A percentile compares a stretch with the other conserved stretches of the same genome.
Evolutionary conservation across 176 grass and related monocot species (phyloP).

Genomic region (Olyra latifolia): DNA sequence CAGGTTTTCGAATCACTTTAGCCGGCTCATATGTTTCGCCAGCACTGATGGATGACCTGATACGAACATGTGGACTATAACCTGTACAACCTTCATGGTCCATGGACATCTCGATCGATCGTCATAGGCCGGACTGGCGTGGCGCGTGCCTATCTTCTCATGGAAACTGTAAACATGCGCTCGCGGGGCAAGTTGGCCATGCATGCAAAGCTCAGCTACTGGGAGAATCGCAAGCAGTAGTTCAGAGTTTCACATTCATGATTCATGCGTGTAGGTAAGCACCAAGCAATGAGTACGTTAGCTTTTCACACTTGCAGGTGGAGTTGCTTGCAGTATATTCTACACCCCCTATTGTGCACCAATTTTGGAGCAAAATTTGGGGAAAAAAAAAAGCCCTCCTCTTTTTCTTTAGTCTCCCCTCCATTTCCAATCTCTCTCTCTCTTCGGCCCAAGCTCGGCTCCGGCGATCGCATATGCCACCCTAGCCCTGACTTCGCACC

Average conservation of each 20-base stretch:
- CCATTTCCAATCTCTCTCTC: too few species aligned
- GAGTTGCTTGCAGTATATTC: too few species aligned
- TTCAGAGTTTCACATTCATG: neutral
- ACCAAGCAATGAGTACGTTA: too few species aligned
- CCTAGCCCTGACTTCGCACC: too few species aligned
- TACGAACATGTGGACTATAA: slow-evolving; percentile 20
- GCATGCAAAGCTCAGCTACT: neutral
- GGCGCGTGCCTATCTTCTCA: slow-evolving; percentile 20
- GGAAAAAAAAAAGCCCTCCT: too few species aligned
- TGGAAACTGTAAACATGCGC: neutral
- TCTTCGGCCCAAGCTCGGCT: too few species aligned
- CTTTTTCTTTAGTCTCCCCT: too few species aligned
- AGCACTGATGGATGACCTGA: neutral
- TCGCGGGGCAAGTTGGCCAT: neutral
- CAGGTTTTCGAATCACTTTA: slow-evolving; percentile 29
- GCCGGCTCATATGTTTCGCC: slow-evolving; percentile 3
- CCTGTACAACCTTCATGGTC: neutral
- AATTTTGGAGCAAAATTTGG: too few species aligned
- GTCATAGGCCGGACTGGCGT: slow-evolving; percentile 11
- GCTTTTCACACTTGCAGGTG: too few species aligned
- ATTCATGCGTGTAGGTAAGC: too few species aligned
- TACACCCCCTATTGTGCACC: too few species aligned
- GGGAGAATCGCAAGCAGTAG: neutral
- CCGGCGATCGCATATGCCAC: too few species aligned
- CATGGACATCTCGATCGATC: slow-evolving; percentile 11